Percentiles rank a stretch among this genome's conserved stretches.
Conservation (phyloP, 148 eudicot genomes). For the Selenicereus undatus region DNA sequence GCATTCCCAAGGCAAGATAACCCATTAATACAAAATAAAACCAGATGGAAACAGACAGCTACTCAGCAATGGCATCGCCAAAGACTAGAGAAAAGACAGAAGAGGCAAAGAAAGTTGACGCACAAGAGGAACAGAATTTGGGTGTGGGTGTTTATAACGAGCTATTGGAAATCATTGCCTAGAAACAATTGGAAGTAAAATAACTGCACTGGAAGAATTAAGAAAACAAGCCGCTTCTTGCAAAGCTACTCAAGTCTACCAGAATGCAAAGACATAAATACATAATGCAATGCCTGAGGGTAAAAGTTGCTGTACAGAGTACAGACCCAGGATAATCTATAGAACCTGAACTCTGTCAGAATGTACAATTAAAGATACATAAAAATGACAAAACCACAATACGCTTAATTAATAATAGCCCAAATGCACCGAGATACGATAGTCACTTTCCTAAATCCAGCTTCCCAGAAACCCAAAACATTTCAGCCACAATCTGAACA, state of each 20-base stretch:
- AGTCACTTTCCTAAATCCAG: not conserved
- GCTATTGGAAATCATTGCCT: too few relatives aligned
- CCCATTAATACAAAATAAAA: not conserved
- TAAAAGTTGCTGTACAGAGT: not conserved
- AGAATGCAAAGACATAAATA: too few relatives aligned
- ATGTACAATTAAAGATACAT: not conserved
- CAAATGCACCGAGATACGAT: not conserved
- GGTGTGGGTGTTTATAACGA: too few relatives aligned
- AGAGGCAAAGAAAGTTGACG: too few relatives aligned
- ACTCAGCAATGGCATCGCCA: not conserved
- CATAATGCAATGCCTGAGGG: not conserved
- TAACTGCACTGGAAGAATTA: too few relatives aligned
- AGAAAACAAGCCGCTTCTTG: not conserved
- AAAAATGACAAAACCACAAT: not conserved
- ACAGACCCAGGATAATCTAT: not conserved
- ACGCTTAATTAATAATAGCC: not conserved
- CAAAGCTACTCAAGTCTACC: too few relatives aligned
- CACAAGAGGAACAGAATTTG: too few relatives aligned
- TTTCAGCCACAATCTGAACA: not conserved
- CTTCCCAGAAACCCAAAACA: not conserved
- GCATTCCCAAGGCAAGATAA: constrained; percentile 23
- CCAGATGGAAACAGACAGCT: not conserved
- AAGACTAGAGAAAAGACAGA: too few relatives aligned
- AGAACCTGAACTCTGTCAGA: not conserved
- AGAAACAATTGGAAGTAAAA: too few relatives aligned